Evolutionary conservation across 805 yeast species (phyloP), one percentile per base, ranked within the genome.

Genomic region (Lachancea fermentati): DNA sequence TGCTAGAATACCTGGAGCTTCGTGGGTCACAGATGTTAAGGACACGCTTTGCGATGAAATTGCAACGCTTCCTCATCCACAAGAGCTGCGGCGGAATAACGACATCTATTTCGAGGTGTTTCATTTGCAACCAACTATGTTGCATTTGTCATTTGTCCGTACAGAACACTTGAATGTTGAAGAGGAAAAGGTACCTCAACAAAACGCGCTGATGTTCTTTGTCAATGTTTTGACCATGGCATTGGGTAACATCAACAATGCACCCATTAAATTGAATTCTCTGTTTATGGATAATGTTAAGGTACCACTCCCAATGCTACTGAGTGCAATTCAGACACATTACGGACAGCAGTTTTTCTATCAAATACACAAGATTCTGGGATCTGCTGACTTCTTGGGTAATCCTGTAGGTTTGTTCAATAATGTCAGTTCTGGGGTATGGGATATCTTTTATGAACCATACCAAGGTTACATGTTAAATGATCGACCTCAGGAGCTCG

Each of bases 371-470:
- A 88, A 87, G 60, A 80, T 93, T 32, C 67, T 94, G 25, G 99
- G 99, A 0, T 87, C 96, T 14, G 98, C 97, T 0, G 98, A 94
- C 63, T 78, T 93, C 50, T 66, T 93, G 36, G 99, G 98, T 16
- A 93, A 94, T 50, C 99, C 99, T 0, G 97, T 94, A 19, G 98
- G 98, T 1, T 67, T 93, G 46, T 93, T 93, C 68, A 93, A 86
- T 59, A 89, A 88, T 50, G 69, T 93, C 42, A 81, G 95, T 42
- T 87, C 97, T 0, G 99, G 99, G 38, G 93, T 93, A 8, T 75
- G 88, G 76, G 99, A 93, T 61, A 83, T 93, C 14, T 93, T 93
- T 60, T 93, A 93, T 58, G 97, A 91, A 57, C 99, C 99, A 3
- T 93, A 91, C 55, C 93, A 88, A 57, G 99, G 99, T 0, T 85